phyloP scores from a whole-genome alignment of 257 asterid genomes.

The Fraxinus quadrangulata region DNA sequence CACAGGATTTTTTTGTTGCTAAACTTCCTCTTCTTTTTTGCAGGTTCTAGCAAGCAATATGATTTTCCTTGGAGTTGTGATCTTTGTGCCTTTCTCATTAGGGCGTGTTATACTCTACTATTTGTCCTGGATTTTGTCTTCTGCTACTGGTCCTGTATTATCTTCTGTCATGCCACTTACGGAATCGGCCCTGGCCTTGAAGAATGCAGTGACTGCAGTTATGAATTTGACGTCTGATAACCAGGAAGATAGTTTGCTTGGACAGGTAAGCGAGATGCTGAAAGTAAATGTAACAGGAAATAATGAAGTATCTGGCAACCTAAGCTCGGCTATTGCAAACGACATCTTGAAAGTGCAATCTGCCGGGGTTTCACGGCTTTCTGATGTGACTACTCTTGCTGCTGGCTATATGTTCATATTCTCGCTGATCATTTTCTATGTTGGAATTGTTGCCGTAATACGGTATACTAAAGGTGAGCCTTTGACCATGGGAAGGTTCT shows the following conservation, averaged over 20 bases:
- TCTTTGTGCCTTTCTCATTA: conserved; percentile 82
- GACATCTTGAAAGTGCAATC: conserved; percentile 66
- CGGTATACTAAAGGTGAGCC: conserved; percentile 96
- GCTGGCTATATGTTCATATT: conserved; percentile 88
- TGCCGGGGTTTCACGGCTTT: conserved; percentile 72
- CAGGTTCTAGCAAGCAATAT: conserved; percentile 99
- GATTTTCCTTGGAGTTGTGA: conserved; percentile 94
- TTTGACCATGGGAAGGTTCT: conserved; percentile 89
- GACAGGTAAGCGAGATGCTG: conserved; percentile 62
- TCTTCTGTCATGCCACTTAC: conserved; percentile 87
- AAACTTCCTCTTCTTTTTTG: conserved; percentile 27
- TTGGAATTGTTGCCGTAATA: conserved; percentile 76
- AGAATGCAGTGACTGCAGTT: conserved; percentile 74
- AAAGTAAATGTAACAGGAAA: conserved; percentile 65
- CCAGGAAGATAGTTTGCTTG: conserved; percentile 55
- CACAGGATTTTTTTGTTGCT: not conserved
- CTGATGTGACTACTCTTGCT: conserved; percentile 97
- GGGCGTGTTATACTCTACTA: conserved; percentile 76
- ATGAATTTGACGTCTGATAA: conserved; percentile 72
- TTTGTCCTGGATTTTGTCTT: conserved; percentile 73
- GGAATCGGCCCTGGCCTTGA: conserved; percentile 78
- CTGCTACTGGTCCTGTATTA: conserved; percentile 78
- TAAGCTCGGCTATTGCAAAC: conserved; percentile 57
- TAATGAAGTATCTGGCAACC: conserved; percentile 51
- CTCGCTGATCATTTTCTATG: conserved; percentile 76